Base-by-base conservation (phyloP, 768 basidiomycete genomes). In the Roridomyces roridus region DNA sequence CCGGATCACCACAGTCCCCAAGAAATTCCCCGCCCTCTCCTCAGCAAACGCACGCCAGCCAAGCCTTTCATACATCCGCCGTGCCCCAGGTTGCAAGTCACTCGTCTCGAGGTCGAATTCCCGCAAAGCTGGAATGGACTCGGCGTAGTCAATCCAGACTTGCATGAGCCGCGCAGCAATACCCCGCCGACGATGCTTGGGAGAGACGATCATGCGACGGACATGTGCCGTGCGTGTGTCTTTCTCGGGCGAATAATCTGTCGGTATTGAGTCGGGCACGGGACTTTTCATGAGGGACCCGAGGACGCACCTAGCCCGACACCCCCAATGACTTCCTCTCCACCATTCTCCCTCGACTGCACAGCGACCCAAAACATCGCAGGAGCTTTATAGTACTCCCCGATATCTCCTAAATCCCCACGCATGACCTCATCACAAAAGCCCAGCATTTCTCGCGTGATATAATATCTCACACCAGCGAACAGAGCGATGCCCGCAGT, bases 231-330 rank as follows among this genome's bases (percentile, higher is more conserved):
- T 46, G 14, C 12, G 5, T 15, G 45, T 2, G 36, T 46, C 24
- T 18, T 46, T 46, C 4, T 54, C 44, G 1, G 44, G 44, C 3
- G 29, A 25, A 28, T 53, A 53, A 20, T 53, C 51, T 53, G 24
- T 21, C 11, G 14, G 20, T 23, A 36, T n/a, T n/a, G n/a, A n/a
- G n/a, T n/a, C n/a, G n/a, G n/a, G n/a, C n/a, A n/a, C n/a, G n/a
- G n/a, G n/a, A n/a, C n/a, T n/a, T n/a, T n/a, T n/a, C n/a, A n/a
- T n/a, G n/a, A n/a, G n/a, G n/a, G n/a, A n/a, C n/a, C n/a, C n/a
- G n/a, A n/a, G n/a, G n/a, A 49, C 56, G 28, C 36, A 57, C 56
- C 56, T 25, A 57, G 43, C 8, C 56, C 56, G 7, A 57, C 43
- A 12, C 17, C 51, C 6, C 56, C 49, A 42, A 57, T 11, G 4